Base-by-base conservation (phyloP, 2,329 filamentous ascomycete species). In the Fusarium bulbicola region DNA sequence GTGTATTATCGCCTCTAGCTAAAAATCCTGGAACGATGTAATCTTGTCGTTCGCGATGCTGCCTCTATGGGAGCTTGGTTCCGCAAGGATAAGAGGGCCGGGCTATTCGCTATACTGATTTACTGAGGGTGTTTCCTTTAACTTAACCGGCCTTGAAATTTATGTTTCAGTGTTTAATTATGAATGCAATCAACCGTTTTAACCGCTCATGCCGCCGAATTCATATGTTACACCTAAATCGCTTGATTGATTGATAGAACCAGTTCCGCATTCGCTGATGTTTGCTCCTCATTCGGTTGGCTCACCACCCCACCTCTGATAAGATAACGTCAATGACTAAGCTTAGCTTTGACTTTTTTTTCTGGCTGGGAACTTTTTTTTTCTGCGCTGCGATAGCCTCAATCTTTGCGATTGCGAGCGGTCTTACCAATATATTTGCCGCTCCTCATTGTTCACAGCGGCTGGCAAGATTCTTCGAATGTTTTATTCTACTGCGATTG, bases 371-470 rank as follows among this genome's bases (percentile, higher is more conserved):
- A 66, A 66, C 47, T 54, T 76, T 79, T 78, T 78, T 76, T 75
- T 73, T 68, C 63, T 61, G 58, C 66, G 63, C 65, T 74, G 70
- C 52, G 74, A 79, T 78, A 78, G 76, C 77, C 71, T 81, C 79
- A 72, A 76, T 73, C 69, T 63, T 59, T 59, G 56, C 56, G 56
- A 68, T 60, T 59, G 54, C 71, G 74, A 76, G 73, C 75, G 62
- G 75, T 63, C 68, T 45, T 54, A 59, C 62, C 43, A 63, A 63
- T 66, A 50, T 63, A 70, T 66, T 68, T 63, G 64, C 64, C 66
- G 66, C 63, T 60, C 50, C 32, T 59, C 59, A 54, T 66, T 47
- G 59, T 30, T 45, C 16, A 39, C 53, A 42, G 65, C 67, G 63
- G 46, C 49, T 66, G 50, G 20, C 34, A 73, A 74, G 32, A 54